Conservation (phyloP, 2,329 filamentous ascomycete species). For the Fusarium caatingaense region DNA sequence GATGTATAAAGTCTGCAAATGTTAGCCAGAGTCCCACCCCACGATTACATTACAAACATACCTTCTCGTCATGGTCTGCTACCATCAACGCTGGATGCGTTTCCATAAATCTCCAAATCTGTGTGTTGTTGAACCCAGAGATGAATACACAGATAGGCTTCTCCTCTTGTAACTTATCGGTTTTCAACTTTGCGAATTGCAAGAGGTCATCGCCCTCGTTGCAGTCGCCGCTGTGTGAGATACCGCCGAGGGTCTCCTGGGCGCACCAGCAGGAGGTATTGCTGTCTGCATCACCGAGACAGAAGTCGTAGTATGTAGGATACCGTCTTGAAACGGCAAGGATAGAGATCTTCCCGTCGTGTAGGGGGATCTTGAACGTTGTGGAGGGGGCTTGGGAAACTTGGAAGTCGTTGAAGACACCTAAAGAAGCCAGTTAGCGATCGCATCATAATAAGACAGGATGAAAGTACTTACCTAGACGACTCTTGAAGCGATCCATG, state of each 20-base stretch:
- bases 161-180: fast-evolving
- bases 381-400: slow-evolving; percentile 19
- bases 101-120: background rate
- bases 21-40: too few relatives aligned
- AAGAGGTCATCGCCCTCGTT: background rate
- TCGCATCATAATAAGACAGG: background rate
- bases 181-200: slow-evolving; percentile 4
- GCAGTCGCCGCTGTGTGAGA: slow-evolving; percentile 12
- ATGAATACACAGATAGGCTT: slow-evolving; percentile 17
- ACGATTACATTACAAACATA: background rate
- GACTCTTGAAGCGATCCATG: slow-evolving; percentile 1
- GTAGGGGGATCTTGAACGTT: background rate
- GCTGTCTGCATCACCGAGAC: background rate
- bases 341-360: background rate
- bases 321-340: background rate
- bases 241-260: background rate
- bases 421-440: background rate
- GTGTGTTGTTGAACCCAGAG: background rate
- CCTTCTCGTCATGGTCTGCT: slow-evolving; percentile 12
- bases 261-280: slow-evolving; percentile 3
- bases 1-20: slow-evolving; percentile 4
- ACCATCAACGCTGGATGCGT: background rate
- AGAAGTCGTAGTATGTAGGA: slow-evolving; percentile 23
- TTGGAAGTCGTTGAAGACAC: slow-evolving; percentile 11
- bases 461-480: background rate